Evolutionary conservation across 768 basidiomycete genomes (phyloP).

Genomic region (Kwoniella heveanensis): DNA sequence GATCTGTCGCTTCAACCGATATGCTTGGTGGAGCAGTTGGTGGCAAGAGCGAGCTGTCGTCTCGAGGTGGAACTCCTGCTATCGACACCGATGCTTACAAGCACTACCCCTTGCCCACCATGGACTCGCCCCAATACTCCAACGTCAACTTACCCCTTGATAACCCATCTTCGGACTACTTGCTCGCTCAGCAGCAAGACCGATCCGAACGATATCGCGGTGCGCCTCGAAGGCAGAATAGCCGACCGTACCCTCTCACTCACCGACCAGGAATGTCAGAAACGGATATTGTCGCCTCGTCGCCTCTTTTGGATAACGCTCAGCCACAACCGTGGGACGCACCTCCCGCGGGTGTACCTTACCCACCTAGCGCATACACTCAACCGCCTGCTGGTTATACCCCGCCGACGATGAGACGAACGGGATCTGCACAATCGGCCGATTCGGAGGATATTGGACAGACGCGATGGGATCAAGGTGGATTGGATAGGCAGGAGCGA

Average conservation of each 20-base stretch:
- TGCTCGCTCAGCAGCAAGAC: conserved; percentile 27
- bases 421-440: conserved; percentile 10
- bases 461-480: conserved; percentile 25
- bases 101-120: conserved; percentile 36
- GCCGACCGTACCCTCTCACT: conserved; percentile 25
- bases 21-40: conserved; percentile 43
- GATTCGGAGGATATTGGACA: conserved; percentile 11
- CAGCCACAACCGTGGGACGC: conserved; percentile 18
- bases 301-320: conserved; percentile 38
- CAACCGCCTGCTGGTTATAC: conserved; percentile 48
- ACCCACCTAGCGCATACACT: conserved; percentile 46
- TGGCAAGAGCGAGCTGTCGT: conserved; percentile 32
- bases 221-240: conserved; percentile 22
- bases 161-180: conserved; percentile 47
- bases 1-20: conserved; percentile 63
- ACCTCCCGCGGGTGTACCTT: conserved; percentile 27
- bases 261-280: conserved; percentile 4
- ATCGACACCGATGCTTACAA: conserved; percentile 20
- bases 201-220: conserved; percentile 25
- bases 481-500: conserved; percentile 8
- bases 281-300: conserved; percentile 26
- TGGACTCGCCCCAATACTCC: conserved; percentile 28
- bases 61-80: conserved; percentile 9
- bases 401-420: conserved; percentile 34
- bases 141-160: conserved; percentile 33